These are phyloP conservation scores for Lathyrus tuberosus DNA, from an alignment of 306 rosid genomes.

Conservation along the genomic window DNA sequence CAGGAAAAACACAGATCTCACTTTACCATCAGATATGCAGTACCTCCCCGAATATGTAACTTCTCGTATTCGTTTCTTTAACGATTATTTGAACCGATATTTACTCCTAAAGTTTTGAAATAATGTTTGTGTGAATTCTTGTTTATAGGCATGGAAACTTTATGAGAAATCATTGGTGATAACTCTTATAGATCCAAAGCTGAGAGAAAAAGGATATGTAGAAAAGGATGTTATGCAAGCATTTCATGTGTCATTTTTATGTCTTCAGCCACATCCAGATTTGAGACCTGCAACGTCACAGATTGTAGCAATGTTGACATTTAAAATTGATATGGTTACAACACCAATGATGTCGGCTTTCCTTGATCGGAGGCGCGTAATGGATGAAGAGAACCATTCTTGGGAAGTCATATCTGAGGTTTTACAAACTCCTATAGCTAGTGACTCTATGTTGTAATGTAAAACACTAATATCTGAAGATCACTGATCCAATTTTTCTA, in stretches of 20 bases:
- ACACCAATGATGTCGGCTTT: slow-evolving; percentile 65
- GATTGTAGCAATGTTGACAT: slow-evolving; percentile 72
- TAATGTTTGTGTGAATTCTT: background rate
- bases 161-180: slow-evolving; percentile 56
- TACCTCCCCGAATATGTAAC: too few species aligned
- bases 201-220: slow-evolving; percentile 53
- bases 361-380: slow-evolving; percentile 54
- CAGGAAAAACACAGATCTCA: too few species aligned
- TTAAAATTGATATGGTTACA: slow-evolving; percentile 54
- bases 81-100: too few species aligned
- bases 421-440: slow-evolving; percentile 51
- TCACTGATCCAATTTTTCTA: background rate
- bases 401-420: too few species aligned
- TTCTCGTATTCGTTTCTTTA: too few species aligned
- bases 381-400: slow-evolving; percentile 50
- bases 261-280: slow-evolving; percentile 74
- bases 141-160: slow-evolving; percentile 73
- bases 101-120: background rate
- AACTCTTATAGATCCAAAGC: slow-evolving; percentile 65
- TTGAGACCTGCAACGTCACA: slow-evolving; percentile 87
- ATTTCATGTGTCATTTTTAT: slow-evolving; percentile 70
- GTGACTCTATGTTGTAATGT: slow-evolving; percentile 46
- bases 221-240: slow-evolving; percentile 70
- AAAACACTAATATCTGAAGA: slow-evolving; percentile 31
- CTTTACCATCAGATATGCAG: too few species aligned